phyloP scores from a whole-genome alignment of 805 yeast species.

The Candida peoriensis region DNA sequence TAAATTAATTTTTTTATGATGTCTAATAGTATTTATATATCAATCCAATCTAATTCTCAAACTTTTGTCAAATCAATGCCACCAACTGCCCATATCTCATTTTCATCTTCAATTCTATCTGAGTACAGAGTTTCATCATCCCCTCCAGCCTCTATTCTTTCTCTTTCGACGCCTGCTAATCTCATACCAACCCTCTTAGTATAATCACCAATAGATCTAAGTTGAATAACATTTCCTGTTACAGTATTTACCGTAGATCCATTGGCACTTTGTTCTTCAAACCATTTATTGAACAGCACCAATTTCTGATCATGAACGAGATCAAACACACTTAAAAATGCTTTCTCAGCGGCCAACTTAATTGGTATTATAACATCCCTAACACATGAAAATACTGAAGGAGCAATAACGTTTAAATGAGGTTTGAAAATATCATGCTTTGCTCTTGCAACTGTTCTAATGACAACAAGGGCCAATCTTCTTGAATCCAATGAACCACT shows the following conservation, averaged over 20 bases:
- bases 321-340: conserved; percentile 66
- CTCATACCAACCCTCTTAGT: conserved; percentile 86
- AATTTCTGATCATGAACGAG: conserved; percentile 62
- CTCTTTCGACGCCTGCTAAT: conserved; percentile 82
- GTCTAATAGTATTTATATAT: neutral
- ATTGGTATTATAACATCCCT: conserved; percentile 89
- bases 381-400: conserved; percentile 74
- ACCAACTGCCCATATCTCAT: conserved; percentile 86
- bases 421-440: conserved; percentile 51
- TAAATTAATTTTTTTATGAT: neutral
- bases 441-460: conserved; percentile 68
- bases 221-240: conserved; percentile 45
- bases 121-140: conserved; percentile 80
- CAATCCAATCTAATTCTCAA: too few relatives aligned
- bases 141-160: conserved; percentile 84
- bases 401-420: conserved; percentile 52
- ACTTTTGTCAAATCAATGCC: conserved; percentile 44
- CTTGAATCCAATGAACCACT: conserved; percentile 71
- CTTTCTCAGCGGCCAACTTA: conserved; percentile 91
- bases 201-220: conserved; percentile 82
- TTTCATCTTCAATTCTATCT: conserved; percentile 82
- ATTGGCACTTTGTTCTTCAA: conserved; percentile 34
- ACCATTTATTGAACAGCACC: conserved; percentile 60
- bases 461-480: conserved; percentile 68
- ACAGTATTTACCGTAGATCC: conserved; percentile 34